Percentiles rank a stretch among this genome's conserved stretches.
phyloP scores from a whole-genome alignment of 2,329 filamentous ascomycete genomes.

The Cytospora paraplurivora region DNA sequence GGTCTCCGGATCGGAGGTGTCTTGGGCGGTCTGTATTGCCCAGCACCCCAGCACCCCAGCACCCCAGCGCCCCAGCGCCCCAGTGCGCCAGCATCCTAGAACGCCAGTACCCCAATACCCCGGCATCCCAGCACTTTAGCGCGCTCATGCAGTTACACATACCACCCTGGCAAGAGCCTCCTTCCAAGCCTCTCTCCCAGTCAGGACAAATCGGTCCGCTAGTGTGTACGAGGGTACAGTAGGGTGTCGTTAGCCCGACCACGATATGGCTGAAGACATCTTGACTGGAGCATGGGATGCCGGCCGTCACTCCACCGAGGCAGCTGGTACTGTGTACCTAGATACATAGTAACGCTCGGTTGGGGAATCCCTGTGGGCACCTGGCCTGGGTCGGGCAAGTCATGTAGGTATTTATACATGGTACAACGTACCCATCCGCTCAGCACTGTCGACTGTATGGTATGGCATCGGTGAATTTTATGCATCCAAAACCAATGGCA shows the following conservation, averaged over 20 bases:
- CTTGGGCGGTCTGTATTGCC: constrained; percentile 8
- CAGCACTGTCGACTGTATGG: too few species aligned
- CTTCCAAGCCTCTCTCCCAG: background rate
- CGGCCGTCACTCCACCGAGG: background rate
- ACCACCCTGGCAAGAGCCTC: background rate
- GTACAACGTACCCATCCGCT: too few species aligned
- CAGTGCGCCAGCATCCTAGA: background rate
- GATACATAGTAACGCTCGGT: constrained; percentile 8
- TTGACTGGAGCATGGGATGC: background rate
- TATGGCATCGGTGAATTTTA: too few species aligned
- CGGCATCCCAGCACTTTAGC: too few species aligned
- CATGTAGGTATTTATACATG: too few species aligned
- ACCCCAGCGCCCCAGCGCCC: constrained; percentile 3
- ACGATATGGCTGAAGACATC: background rate
- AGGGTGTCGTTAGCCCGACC: background rate
- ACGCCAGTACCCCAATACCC: background rate
- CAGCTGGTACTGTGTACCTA: constrained; percentile 5
- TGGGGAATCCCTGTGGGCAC: constrained; percentile 16
- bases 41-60: constrained; percentile 5
- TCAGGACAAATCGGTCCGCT: too few species aligned
- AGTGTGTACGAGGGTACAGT: too few species aligned
- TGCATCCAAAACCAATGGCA: too few species aligned
- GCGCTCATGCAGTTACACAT: background rate
- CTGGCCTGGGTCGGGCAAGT: background rate
- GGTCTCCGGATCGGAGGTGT: constrained; percentile 2